These are phyloP conservation scores for Nicotiana tabacum DNA, from an alignment of 257 asterid species.

Conservation along the genomic window DNA sequence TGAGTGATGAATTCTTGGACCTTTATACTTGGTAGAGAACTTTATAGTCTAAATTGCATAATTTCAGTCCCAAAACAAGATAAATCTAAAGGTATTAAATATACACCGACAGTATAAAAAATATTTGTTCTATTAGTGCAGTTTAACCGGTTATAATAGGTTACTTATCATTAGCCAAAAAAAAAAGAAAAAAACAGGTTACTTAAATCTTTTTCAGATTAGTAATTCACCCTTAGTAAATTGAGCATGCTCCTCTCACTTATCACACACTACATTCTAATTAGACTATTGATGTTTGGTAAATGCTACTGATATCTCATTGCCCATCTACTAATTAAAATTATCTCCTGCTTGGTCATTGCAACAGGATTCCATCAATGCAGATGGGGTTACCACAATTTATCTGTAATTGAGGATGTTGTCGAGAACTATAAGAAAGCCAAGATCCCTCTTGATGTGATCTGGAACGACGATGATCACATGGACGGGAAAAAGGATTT, in stretches of 20 bases:
- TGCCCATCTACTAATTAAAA: neutral
- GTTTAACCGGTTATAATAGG: neutral
- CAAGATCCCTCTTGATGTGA: conserved; percentile 73
- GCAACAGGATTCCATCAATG: conserved; percentile 86
- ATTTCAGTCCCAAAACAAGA: too few relatives aligned
- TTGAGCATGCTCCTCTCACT: neutral
- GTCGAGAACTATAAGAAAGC: conserved; percentile 70
- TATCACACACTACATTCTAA: neutral
- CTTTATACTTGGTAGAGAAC: too few relatives aligned
- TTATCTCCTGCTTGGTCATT: neutral
- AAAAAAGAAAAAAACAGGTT: too few relatives aligned
- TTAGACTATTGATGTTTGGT: neutral
- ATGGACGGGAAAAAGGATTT: conserved; percentile 92
- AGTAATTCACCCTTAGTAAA: neutral
- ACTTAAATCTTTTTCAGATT: neutral
- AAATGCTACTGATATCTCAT: neutral
- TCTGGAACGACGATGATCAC: conserved; percentile 95
- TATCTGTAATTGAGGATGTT: conserved; percentile 61
- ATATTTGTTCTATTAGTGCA: neutral
- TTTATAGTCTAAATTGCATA: too few relatives aligned
- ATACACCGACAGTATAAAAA: too few relatives aligned
- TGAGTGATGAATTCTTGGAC: neutral
- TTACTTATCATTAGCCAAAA: too few relatives aligned
- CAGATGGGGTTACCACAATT: conserved; percentile 64
- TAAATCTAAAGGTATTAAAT: too few relatives aligned